Percentiles rank a stretch among this genome's conserved stretches.
phyloP scores from a whole-genome alignment of 2,329 filamentous ascomycete genomes.

The Arthroderma uncinatum region DNA sequence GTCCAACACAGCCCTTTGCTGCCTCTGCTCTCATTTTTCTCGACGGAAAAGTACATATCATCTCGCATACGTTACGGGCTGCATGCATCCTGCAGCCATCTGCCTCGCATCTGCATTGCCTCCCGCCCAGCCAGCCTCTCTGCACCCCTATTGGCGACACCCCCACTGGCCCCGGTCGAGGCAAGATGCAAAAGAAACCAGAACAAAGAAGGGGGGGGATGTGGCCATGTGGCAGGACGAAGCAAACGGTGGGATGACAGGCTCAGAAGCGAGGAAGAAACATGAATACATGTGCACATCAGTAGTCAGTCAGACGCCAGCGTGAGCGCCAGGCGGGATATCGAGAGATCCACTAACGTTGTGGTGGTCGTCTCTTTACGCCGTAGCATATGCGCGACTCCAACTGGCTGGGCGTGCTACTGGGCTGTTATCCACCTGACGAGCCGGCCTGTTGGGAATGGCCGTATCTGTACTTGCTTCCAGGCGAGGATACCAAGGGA shows the following conservation, averaged over 20 bases:
- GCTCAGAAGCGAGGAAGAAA: not conserved
- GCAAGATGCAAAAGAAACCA: not conserved
- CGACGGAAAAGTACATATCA: not conserved
- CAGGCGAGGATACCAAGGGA: not conserved
- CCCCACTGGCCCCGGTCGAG: conserved; percentile 2
- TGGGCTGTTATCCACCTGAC: not conserved
- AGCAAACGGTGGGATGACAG: conserved; percentile 1
- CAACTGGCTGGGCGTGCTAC: not conserved
- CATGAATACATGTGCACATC: not conserved
- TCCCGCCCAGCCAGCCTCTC: not conserved
- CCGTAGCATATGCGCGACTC: not conserved
- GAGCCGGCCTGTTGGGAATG: conserved; percentile 4
- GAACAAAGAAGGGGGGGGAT: not conserved
- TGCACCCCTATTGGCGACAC: not conserved
- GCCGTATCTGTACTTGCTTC: not conserved
- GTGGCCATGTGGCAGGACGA: conserved; percentile 4
- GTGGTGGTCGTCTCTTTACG: not conserved
- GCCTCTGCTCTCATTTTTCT: not conserved
- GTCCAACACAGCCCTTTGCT: not conserved
- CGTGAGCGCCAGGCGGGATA: not conserved
- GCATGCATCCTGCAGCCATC: conserved; percentile 2
- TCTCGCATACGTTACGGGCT: conserved; percentile 2
- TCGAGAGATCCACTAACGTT: not conserved
- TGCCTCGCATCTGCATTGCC: conserved; percentile 4
- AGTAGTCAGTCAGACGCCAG: not conserved